Evolutionary conservation across 1,284 basidiomycete species (phyloP).

Genomic region (Tilletia caries): DNA sequence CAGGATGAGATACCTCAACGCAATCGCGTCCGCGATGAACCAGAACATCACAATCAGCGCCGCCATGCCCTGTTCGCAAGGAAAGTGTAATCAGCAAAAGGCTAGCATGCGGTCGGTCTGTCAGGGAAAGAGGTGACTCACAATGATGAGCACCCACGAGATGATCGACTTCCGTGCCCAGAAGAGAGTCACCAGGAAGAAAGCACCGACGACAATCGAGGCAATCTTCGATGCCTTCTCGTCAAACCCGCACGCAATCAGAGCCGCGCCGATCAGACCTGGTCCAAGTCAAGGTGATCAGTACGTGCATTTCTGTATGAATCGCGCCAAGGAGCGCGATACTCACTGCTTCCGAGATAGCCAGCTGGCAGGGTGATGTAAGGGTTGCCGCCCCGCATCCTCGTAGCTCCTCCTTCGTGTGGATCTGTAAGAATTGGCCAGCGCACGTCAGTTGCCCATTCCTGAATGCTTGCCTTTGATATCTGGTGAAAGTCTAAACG

Average conservation of each 20-base stretch:
- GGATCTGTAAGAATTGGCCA: slow-evolving; percentile 37
- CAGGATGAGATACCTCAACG: slow-evolving; percentile 65
- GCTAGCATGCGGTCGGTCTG: background rate
- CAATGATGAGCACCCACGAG: slow-evolving; percentile 14
- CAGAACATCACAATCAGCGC: slow-evolving; percentile 44
- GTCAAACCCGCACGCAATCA: slow-evolving; percentile 87
- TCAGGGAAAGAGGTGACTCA: no score
- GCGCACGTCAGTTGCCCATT: no score
- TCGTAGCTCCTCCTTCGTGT: slow-evolving; percentile 86
- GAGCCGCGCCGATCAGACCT: slow-evolving; percentile 74
- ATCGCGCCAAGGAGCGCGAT: slow-evolving; percentile 56
- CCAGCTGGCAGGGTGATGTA: slow-evolving; percentile 67
- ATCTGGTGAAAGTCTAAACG: no score
- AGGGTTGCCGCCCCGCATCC: slow-evolving; percentile 86
- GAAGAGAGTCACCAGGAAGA: slow-evolving; percentile 90
- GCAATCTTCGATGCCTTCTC: slow-evolving; percentile 89
- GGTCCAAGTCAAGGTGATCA: slow-evolving; percentile 10
- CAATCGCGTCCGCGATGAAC: slow-evolving; percentile 30
- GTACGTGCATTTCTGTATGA: background rate
- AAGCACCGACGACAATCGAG: slow-evolving; percentile 72
- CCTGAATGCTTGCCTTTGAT: no score
- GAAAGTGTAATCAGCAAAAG: slow-evolving; percentile 9
- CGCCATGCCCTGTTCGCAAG: slow-evolving; percentile 37
- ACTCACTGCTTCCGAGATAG: slow-evolving; percentile 69
- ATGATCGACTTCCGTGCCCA: slow-evolving; percentile 75